These are phyloP conservation scores for Lithospermum erythrorhizon DNA, from an alignment of 257 asterid genomes.

Conservation along the genomic window DNA sequence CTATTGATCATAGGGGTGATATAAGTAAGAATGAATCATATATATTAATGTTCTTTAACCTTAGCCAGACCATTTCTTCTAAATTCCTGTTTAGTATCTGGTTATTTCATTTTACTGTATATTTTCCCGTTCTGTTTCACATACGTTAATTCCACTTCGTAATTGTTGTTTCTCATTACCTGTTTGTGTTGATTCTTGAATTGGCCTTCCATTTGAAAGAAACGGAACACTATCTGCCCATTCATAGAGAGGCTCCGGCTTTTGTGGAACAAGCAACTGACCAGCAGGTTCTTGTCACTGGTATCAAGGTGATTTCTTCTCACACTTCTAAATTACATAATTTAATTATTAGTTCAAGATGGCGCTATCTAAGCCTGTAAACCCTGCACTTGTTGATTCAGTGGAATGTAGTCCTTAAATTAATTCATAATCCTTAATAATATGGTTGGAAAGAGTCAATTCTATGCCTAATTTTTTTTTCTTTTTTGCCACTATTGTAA, in stretches of 20 bases:
- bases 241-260: conserved; percentile 94
- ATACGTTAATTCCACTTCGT: background rate
- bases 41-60: background rate
- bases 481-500: background rate
- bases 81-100: background rate
- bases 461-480: background rate
- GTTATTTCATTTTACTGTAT: conserved; percentile 10
- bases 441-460: background rate
- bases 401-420: background rate
- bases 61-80: background rate
- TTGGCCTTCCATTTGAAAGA: conserved; percentile 17
- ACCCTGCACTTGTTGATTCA: background rate
- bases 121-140: background rate
- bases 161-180: background rate
- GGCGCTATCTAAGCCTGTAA: background rate
- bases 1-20: conserved; percentile 79
- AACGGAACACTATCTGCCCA: conserved; percentile 80
- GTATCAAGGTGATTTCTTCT: conserved; percentile 60
- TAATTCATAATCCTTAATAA: background rate
- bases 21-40: conserved; percentile 29
- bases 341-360: background rate
- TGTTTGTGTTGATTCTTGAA: background rate
- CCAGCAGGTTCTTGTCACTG: conserved; percentile 88
- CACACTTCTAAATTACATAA: background rate
- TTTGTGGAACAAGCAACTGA: conserved; percentile 94